Base-by-base conservation (phyloP, 179 eudicot genomes). In the Sideroxylon spinosum region DNA sequence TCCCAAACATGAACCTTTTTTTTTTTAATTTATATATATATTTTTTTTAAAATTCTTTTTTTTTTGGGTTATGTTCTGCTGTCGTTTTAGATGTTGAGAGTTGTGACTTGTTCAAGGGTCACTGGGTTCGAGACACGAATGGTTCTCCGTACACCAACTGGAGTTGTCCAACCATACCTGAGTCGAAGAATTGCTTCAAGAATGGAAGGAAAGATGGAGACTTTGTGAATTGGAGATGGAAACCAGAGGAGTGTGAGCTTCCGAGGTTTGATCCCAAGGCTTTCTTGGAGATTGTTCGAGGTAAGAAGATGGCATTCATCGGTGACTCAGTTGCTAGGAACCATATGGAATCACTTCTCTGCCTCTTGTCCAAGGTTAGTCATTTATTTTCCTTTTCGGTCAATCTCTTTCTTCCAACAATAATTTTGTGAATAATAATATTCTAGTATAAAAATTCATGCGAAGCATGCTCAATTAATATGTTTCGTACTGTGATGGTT, bases 241-340 rank as follows among this genome's bases (percentile, higher is more conserved):
- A 87, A 80, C 97, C 97, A 9, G 46, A 86, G 0, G 23, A 68
- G 20, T 91, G 97, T 76, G 83, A 88, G 7, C 88, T 90, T 67
- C 88, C 89, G 11, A 81, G 82, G 55, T 91, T 90, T 67, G 78
- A 87, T 79, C 86, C 93, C 0, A 64, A 63, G 55, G 61, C 25
- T 7, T 90, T 90, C 68, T 64, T 91, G 72, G 14, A 52, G 59
- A 73, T 82, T 69, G 84, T 87, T 26, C 52, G 68, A n/a, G 92
- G 89, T 0, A 91, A 84, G 69, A 90, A 52, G 44, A 59, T 91
- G 85, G 92, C 84, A 0, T 91, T 91, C 59, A 80, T 91, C 25
- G 97, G 97, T 0, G 97, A 91, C 77, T 91, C 97, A 0, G 89
- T 91, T 72, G 88, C 97, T 5, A 68, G 93, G 13, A 91, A 91